These are phyloP conservation scores for Leptodontidium sp. DNA, from an alignment of 2,329 filamentous ascomycete genomes.

Conservation along the genomic window DNA sequence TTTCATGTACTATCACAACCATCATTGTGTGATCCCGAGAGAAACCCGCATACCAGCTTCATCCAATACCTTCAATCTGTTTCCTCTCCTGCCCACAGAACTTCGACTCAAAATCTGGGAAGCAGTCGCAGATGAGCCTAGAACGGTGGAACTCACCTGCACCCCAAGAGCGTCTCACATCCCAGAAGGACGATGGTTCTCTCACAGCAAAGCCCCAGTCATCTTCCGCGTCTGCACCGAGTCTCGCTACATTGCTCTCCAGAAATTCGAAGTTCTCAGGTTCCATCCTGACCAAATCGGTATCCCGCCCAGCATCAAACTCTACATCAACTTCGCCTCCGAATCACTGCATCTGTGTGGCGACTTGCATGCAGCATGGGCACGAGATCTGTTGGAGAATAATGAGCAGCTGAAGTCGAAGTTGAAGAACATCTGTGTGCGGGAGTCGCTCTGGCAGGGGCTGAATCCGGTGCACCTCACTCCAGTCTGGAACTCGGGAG, in stretches of 20 bases:
- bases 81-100: constrained; percentile 34
- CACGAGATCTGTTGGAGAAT: constrained; percentile 26
- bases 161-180: constrained; percentile 23
- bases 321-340: constrained; percentile 33
- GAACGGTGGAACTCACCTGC: constrained; percentile 32
- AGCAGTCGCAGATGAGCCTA: constrained; percentile 24
- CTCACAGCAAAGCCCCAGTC: constrained; percentile 31
- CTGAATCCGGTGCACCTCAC: constrained; percentile 27
- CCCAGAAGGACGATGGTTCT: constrained; percentile 32
- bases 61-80: constrained; percentile 27
- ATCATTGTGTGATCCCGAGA: constrained; percentile 23
- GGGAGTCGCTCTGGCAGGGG: constrained; percentile 23
- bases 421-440: constrained; percentile 27
- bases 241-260: constrained; percentile 33
- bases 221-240: constrained; percentile 37
- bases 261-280: constrained; percentile 38
- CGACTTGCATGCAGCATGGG: constrained; percentile 22
- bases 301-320: constrained; percentile 10
- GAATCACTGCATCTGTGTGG: constrained; percentile 30
- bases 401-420: constrained; percentile 30
- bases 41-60: constrained; percentile 3
- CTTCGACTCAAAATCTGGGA: constrained; percentile 36
- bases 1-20: constrained; percentile 34
- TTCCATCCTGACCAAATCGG: constrained; percentile 36
- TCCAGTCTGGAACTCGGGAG: neutral